Conservation (phyloP, 2,329 filamentous ascomycete genomes). For the Colletotrichum sp. region DNA sequence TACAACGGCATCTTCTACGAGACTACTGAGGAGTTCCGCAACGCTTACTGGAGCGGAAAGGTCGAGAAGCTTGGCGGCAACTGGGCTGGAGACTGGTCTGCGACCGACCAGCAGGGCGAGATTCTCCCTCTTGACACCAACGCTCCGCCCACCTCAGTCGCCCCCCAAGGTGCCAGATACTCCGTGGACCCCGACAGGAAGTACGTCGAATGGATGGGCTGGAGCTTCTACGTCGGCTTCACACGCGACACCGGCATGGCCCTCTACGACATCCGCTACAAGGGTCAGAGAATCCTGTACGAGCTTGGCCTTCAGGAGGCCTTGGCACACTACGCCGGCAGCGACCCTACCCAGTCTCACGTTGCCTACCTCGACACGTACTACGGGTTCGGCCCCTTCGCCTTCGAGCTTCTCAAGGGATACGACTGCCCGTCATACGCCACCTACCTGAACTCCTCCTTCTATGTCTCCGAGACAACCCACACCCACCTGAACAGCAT, state of each 20-base stretch:
- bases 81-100: slow-evolving; percentile 51
- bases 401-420: slow-evolving; percentile 49
- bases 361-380: slow-evolving; percentile 52
- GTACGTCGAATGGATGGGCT: slow-evolving; percentile 58
- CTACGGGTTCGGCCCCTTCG: slow-evolving; percentile 52
- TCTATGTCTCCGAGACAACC: slow-evolving; percentile 47
- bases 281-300: slow-evolving; percentile 60
- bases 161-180: slow-evolving; percentile 45
- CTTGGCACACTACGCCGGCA: slow-evolving; percentile 67
- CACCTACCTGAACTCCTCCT: slow-evolving; percentile 53
- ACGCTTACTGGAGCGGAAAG: slow-evolving; percentile 42
- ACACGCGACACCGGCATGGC: slow-evolving; percentile 51
- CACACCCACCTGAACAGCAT: slow-evolving; percentile 53
- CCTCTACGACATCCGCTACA: slow-evolving; percentile 57
- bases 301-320: slow-evolving; percentile 62
- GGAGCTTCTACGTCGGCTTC: slow-evolving; percentile 57
- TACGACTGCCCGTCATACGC: slow-evolving; percentile 58
- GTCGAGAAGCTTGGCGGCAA: slow-evolving; percentile 54
- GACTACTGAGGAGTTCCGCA: slow-evolving; percentile 51
- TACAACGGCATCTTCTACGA: slow-evolving; percentile 60
- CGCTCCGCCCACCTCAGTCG: slow-evolving; percentile 25
- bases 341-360: slow-evolving; percentile 54
- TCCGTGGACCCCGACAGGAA: slow-evolving; percentile 44
- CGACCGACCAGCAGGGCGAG: slow-evolving; percentile 44
- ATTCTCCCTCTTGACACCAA: slow-evolving; percentile 36